Percentiles rank a stretch among this genome's conserved stretches.
phyloP scores from a whole-genome alignment of 1,284 basidiomycete genomes.

The Vanrija sp. region DNA sequence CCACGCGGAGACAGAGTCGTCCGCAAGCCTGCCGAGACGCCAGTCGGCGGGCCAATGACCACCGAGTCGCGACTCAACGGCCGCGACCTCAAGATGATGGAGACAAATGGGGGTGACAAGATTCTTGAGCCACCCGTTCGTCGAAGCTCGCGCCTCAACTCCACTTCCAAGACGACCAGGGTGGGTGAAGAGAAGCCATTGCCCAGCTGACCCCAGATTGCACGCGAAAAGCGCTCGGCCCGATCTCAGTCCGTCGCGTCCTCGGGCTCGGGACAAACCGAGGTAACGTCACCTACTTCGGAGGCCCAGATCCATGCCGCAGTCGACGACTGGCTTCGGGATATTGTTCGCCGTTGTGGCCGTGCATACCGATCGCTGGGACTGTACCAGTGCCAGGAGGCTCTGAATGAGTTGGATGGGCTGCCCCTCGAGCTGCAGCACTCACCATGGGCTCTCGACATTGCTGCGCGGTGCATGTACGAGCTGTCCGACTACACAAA shows the following conservation, averaged over 20 bases:
- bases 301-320: constrained; percentile 65
- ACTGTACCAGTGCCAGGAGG: constrained; percentile 68
- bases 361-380: constrained; percentile 68
- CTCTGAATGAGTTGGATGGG: constrained; percentile 67
- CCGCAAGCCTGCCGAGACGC: constrained; percentile 6
- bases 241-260: constrained; percentile 44
- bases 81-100: constrained; percentile 29
- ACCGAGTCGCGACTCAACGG: constrained; percentile 21
- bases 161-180: constrained; percentile 19
- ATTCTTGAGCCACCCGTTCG: constrained; percentile 26
- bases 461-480: constrained; percentile 80
- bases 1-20: constrained; percentile 25
- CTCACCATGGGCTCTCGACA: constrained; percentile 69
- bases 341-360: constrained; percentile 74
- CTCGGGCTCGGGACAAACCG: constrained; percentile 62
- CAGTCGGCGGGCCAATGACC: constrained; percentile 7
- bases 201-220: constrained; percentile 2
- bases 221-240: constrained; percentile 25
- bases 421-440: constrained; percentile 72
- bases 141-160: constrained; percentile 37
- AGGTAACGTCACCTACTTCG: constrained; percentile 61
- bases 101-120: constrained; percentile 28
- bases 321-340: constrained; percentile 77
- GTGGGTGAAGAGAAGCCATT: constrained; percentile 1
- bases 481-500: constrained; percentile 79